Evolutionary conservation across 140 eudicot genomes (phyloP), one percentile per base, ranked within the genome.

Genomic region (Ambrosia hybrid): DNA sequence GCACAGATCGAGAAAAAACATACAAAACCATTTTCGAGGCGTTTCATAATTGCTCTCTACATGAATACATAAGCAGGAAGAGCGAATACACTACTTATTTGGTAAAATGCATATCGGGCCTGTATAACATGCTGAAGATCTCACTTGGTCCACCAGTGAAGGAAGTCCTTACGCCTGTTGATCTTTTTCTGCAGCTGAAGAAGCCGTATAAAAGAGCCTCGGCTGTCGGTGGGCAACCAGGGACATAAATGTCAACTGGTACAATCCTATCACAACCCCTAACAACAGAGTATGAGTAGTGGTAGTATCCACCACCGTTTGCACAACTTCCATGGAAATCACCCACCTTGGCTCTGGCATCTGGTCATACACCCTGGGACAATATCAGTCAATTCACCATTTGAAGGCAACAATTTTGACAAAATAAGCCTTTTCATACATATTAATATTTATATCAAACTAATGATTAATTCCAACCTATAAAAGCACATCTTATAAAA

Each of bases 331-430:
- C 98, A 92, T 92, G 0, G 98, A 92, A 15, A 92, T 89, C 43
- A 92, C 98, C 98, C 98, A 92, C 83, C 92, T 74, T 56, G 98
- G 98, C 83, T 92, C 96, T 0, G 96, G 96, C 98, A 89, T 92
- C 77, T 92, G 98, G 46, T 92, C 98, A 56, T 92, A 92, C 15
- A 92, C 98, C 82, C 96, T 92, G 84, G 78, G 57, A 48, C 53
- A 48, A 48, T 48, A 11, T 1, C 53, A 39, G 38, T 26, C 13
- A 65, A 53, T 2, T 53, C 59, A 3, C 21, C 57, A 51, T 12
- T 12, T 51, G 5, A 51, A 51, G 15, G 17, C 16, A 51, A 51
- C 57, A 51, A 13, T 41, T 41, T 7, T 0, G 46, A 41, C 46
- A 41, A 41, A 7, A 6, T 41, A 41, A 3, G 46, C 46, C 46